Evolutionary conservation across 768 basidiomycete species (phyloP).

Genomic region (Mycena haematopus): DNA sequence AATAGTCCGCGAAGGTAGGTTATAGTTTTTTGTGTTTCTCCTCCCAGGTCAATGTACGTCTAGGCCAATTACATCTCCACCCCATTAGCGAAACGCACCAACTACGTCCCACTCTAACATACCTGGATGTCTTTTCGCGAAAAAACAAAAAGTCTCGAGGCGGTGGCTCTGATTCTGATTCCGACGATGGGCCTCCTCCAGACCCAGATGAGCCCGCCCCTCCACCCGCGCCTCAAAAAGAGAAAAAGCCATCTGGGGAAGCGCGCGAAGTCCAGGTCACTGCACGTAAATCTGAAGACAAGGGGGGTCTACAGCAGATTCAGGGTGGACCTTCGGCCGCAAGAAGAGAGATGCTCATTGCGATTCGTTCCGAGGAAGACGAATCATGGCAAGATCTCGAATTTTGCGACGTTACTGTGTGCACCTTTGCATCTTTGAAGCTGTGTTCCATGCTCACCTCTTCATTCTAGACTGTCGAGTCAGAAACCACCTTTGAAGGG

Average conservation of each 20-base stretch:
- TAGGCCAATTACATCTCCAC: conserved; percentile 78
- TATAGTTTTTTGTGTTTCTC: conserved; percentile 30
- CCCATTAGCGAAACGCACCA: conserved; percentile 82
- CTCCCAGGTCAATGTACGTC: neutral
- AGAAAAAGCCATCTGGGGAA: conserved; percentile 63
- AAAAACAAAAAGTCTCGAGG: conserved; percentile 60
- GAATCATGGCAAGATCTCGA: conserved; percentile 76
- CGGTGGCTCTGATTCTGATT: conserved; percentile 71
- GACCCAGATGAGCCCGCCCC: conserved; percentile 76
- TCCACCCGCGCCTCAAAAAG: conserved; percentile 56
- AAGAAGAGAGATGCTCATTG: conserved; percentile 77
- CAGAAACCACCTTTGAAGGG: conserved; percentile 61
- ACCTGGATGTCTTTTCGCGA: conserved; percentile 75
- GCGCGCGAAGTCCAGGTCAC: conserved; percentile 81
- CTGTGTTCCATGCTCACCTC: conserved; percentile 17
- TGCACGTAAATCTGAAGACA: conserved; percentile 73
- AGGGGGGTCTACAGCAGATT: conserved; percentile 46
- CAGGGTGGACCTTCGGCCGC: conserved; percentile 73
- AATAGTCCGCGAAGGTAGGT: conserved; percentile 69
- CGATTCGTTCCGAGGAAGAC: conserved; percentile 79
- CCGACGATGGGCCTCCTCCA: conserved; percentile 79
- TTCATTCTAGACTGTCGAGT: conserved; percentile 59
- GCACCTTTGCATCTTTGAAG: conserved; percentile 30
- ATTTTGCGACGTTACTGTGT: conserved; percentile 70
- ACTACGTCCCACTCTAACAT: conserved; percentile 81